phyloP scores from a whole-genome alignment of 2,329 filamentous ascomycete species.

The Septoria linicola region DNA sequence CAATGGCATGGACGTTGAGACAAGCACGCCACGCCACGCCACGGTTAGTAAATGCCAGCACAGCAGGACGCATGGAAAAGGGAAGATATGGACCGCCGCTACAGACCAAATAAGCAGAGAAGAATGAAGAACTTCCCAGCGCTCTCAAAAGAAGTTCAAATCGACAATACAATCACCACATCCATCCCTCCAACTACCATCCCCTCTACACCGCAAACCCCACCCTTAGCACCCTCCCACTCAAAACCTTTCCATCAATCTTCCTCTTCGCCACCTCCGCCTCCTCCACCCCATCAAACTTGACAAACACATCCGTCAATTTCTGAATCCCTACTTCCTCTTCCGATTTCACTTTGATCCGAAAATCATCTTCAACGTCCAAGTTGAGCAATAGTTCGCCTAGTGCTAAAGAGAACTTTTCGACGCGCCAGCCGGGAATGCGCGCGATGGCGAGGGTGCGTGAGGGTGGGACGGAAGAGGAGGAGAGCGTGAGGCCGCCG shows the following conservation, averaged over 20 bases:
- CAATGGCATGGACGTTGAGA: too few relatives aligned
- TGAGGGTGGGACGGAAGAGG: not conserved
- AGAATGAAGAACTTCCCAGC: too few relatives aligned
- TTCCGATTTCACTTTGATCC: not conserved
- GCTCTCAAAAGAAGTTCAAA: too few relatives aligned
- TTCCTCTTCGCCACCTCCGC: slow-evolving; percentile 6
- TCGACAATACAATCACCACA: too few relatives aligned
- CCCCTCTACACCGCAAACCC: not conserved
- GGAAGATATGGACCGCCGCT: too few relatives aligned
- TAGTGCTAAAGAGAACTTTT: slow-evolving; percentile 6
- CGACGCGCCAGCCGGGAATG: slow-evolving; percentile 12
- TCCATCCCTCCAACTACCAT: too few relatives aligned
- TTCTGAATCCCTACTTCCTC: not conserved
- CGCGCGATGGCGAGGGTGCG: slow-evolving; percentile 9
- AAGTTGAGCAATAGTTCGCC: slow-evolving; percentile 2
- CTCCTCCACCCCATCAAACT: slow-evolving; percentile 4
- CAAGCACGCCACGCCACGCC: too few relatives aligned
- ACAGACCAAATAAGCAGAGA: too few relatives aligned
- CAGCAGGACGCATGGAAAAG: too few relatives aligned
- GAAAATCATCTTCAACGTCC: slow-evolving; percentile 1
- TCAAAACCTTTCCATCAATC: slow-evolving; percentile 9
- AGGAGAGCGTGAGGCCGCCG: slow-evolving; percentile 3
- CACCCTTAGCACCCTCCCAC: slow-evolving; percentile 6
- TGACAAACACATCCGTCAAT: slow-evolving; percentile 10
- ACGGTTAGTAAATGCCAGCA: too few relatives aligned